Percentiles rank a stretch among this genome's conserved stretches.
Evolutionary conservation across 2,329 filamentous ascomycete genomes (phyloP).

Genomic region (Pestalotiopsis sp.): DNA sequence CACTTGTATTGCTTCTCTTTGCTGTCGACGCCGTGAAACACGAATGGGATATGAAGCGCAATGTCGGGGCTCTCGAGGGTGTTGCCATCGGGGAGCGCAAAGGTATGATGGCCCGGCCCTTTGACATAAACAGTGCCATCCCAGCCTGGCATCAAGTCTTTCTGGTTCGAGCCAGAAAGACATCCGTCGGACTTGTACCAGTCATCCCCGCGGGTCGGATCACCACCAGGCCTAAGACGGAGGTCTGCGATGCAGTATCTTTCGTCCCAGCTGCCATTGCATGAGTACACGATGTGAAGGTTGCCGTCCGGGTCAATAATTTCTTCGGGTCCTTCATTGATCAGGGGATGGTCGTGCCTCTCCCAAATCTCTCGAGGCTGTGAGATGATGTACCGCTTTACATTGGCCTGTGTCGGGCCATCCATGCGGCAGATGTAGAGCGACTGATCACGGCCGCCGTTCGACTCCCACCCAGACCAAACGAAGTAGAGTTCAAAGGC

Average conservation of each 20-base stretch:
- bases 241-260: slow-evolving; percentile 28
- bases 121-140: slow-evolving; percentile 23
- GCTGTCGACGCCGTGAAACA: slow-evolving; percentile 21
- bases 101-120: slow-evolving; percentile 28
- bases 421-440: slow-evolving; percentile 28
- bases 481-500: slow-evolving; percentile 26
- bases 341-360: slow-evolving; percentile 18
- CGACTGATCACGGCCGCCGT: slow-evolving; percentile 20
- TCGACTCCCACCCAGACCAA: slow-evolving; percentile 26
- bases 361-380: slow-evolving; percentile 28
- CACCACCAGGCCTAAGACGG: slow-evolving; percentile 24
- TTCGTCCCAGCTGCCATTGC: slow-evolving; percentile 27
- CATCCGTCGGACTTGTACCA: slow-evolving; percentile 31
- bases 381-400: slow-evolving; percentile 25
- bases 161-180: slow-evolving; percentile 25
- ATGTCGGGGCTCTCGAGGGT: slow-evolving; percentile 17
- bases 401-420: slow-evolving; percentile 20
- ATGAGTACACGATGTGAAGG: slow-evolving; percentile 29
- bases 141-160: slow-evolving; percentile 27
- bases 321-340: slow-evolving; percentile 27
- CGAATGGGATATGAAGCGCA: slow-evolving; percentile 19
- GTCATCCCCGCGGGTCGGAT: slow-evolving; percentile 28
- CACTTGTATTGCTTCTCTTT: slow-evolving; percentile 23
- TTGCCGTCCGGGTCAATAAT: slow-evolving; percentile 27
- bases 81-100: slow-evolving; percentile 23